These are phyloP conservation scores for Dendrobium catenatum DNA, from an alignment of 106 monocot genomes.

Conservation along the genomic window DNA sequence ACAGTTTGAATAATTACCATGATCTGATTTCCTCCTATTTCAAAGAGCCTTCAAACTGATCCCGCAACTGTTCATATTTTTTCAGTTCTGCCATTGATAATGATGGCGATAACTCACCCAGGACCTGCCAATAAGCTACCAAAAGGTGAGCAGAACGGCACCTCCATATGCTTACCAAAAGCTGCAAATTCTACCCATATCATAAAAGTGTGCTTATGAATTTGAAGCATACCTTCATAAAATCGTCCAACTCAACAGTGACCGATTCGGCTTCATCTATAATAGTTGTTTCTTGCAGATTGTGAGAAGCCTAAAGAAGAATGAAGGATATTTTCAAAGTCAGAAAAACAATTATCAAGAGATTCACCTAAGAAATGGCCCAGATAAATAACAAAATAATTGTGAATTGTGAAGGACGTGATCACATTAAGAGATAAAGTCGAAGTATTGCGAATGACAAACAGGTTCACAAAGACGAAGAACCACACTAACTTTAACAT, in stretches of 20 bases:
- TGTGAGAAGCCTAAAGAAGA: constrained; percentile 33
- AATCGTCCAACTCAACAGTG: constrained; percentile 72
- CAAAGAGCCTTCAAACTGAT: constrained; percentile 65
- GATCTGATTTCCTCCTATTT: constrained; percentile 17
- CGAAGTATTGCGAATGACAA: no score
- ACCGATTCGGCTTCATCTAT: constrained; percentile 42
- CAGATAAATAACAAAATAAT: no score
- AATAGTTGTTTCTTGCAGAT: constrained; percentile 16
- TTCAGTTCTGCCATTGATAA: constrained; percentile 62
- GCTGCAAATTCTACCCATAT: neutral
- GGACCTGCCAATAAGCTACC: constrained; percentile 34
- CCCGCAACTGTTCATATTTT: constrained; percentile 62
- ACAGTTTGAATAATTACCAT: no score
- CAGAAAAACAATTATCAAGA: no score
- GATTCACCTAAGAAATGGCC: no score
- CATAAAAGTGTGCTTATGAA: neutral
- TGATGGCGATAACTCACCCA: constrained; percentile 78
- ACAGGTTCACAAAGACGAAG: no score
- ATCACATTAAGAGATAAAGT: neutral
- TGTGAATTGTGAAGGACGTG: no score
- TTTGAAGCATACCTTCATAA: constrained; percentile 50
- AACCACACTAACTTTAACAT: no score
- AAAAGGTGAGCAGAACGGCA: neutral
- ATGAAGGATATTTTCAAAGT: neutral
- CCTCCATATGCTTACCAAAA: neutral